These are phyloP conservation scores for Aspergillus ochraceus DNA, from an alignment of 2,329 filamentous ascomycete genomes.

Conservation along the genomic window DNA sequence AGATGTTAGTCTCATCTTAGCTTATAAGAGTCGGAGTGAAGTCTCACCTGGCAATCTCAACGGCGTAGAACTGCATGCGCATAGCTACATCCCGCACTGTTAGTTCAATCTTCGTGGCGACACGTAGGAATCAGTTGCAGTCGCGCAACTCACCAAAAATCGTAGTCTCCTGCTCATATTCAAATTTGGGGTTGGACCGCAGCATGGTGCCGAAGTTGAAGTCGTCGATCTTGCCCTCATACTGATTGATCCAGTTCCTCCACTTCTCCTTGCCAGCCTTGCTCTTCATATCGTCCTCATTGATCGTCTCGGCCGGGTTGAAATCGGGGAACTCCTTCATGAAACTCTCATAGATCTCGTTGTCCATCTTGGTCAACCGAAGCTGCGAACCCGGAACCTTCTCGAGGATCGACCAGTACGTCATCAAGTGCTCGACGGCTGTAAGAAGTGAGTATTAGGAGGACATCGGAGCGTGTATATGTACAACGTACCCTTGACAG, in stretches of 20 bases:
- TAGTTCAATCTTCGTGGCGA: not conserved
- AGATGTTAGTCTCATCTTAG: constrained; percentile 10
- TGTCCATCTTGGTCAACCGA: constrained; percentile 88
- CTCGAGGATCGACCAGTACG: constrained; percentile 95
- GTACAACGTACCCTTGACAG: constrained; percentile 73
- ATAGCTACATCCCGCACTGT: constrained; percentile 47
- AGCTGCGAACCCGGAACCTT: constrained; percentile 84
- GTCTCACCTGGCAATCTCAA: constrained; percentile 69
- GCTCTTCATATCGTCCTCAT: constrained; percentile 98
- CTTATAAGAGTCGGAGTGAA: not conserved
- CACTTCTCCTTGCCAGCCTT: constrained; percentile 90
- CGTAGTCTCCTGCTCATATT: constrained; percentile 85
- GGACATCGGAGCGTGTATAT: not conserved
- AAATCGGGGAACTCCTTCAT: constrained; percentile 88
- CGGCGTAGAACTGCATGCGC: constrained; percentile 81
- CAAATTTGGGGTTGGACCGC: constrained; percentile 71
- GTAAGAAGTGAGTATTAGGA: constrained; percentile 12
- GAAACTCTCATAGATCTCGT: constrained; percentile 91
- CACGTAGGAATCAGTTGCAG: not conserved
- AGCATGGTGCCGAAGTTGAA: constrained; percentile 98
- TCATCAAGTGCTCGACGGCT: constrained; percentile 92
- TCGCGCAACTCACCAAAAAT: constrained; percentile 73
- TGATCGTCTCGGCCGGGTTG: constrained; percentile 73
- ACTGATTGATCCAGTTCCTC: constrained; percentile 90
- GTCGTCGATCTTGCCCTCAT: constrained; percentile 93